These are phyloP conservation scores for Saccharomycopsis selenospora DNA, from an alignment of 805 yeast genomes.

Conservation along the genomic window DNA sequence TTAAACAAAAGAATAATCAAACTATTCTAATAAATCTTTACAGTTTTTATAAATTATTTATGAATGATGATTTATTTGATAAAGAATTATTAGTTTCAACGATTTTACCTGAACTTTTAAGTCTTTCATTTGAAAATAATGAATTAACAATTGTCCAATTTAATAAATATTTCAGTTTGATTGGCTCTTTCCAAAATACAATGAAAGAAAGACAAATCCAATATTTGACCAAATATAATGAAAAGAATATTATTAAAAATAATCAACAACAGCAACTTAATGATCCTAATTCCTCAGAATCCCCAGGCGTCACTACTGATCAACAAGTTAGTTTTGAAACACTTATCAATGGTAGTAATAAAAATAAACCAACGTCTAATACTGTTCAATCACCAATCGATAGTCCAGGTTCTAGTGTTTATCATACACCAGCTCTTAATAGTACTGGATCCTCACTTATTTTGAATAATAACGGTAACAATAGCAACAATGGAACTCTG, in stretches of 20 bases:
- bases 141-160: constrained; percentile 36
- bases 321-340: background rate
- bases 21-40: constrained; percentile 47
- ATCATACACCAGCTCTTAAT: background rate
- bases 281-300: background rate
- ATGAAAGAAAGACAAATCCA: constrained; percentile 39
- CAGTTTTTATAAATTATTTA: constrained; percentile 33
- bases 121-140: constrained; percentile 39
- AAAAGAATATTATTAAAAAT: constrained; percentile 23
- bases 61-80: constrained; percentile 31
- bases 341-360: background rate
- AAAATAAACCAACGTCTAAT: background rate
- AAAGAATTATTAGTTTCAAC: constrained; percentile 47
- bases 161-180: constrained; percentile 31
- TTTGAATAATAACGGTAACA: background rate
- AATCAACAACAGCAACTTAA: background rate
- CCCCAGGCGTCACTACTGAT: background rate
- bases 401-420: background rate
- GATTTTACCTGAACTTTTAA: constrained; percentile 48
- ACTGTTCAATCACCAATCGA: background rate
- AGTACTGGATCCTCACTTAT: background rate
- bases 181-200: constrained; percentile 35
- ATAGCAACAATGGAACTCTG: background rate
- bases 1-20: constrained; percentile 67
- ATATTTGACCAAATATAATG: constrained; percentile 28